Evolutionary conservation across 768 basidiomycete genomes (phyloP), one percentile per base, ranked within the genome.

Genomic region (Pholiota conissans): DNA sequence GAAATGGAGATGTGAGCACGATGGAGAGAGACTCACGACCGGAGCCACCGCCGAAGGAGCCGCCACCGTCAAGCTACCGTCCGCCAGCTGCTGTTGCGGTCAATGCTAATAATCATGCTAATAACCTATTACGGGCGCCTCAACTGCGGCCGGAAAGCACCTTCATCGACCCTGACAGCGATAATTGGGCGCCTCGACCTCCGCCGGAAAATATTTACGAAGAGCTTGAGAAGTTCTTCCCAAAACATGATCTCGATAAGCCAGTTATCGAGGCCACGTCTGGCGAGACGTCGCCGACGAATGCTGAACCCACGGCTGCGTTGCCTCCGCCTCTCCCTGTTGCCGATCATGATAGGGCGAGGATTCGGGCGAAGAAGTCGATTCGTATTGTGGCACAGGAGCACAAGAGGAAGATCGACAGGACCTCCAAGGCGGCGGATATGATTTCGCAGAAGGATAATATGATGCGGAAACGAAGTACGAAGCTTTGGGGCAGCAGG

Each of bases 401-500:
- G 60, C 86, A 93, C 61, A 93, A 91, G 76, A 84, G 84, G 61
- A 78, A 82, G 62, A 82, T 90, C 49, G 87, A 92, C 65, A 81
- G 89, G 45, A 83, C 81, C 4, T 89, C 87, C 45, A 83, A 83
- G 62, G 61, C 65, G 35, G 79, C 80, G 22, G 84, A 85, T 52
- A 67, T 81, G 22, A 67, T 79, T 5, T 76, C 76, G 7, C 71
- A 76, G 56, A 73, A 76, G n/a, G 77, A 73, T 54, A 72, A 74
- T 57, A 70, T 88, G 50, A 67, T 87, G 62, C 82, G 93, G 40
- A 88, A 92, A 71, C 81, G 93, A 67, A 94, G 92, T 66, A 96
- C 95, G 20, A 98, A 95, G 72, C 79, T 99, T 55, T 99, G 97
- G 94, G 95, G 92, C 9, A 92, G 90, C 66, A 87, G 84, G 64